Evolutionary conservation across 257 asterid genomes (phyloP).

Genomic region (Nicotiana otophora): DNA sequence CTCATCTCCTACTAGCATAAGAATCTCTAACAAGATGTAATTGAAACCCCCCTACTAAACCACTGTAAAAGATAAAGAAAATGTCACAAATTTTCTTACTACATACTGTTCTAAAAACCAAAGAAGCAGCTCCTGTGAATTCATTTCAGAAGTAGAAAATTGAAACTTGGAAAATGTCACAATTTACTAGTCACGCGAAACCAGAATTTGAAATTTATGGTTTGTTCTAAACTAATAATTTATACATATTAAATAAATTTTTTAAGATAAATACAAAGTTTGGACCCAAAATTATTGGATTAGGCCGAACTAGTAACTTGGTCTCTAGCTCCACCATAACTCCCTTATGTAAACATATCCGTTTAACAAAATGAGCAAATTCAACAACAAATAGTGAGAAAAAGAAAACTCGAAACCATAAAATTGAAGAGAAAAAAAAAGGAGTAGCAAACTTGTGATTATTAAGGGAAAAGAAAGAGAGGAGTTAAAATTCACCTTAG

Average conservation of each 20-base stretch:
- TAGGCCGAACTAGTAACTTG: too few species aligned
- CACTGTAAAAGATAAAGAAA: background rate
- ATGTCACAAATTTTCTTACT: background rate
- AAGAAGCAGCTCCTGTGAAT: background rate
- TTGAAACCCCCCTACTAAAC: background rate
- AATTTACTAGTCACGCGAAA: too few species aligned
- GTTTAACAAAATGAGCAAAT: background rate
- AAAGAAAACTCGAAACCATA: background rate
- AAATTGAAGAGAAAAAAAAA: background rate
- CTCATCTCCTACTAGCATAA: too few species aligned
- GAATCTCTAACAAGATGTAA: too few species aligned
- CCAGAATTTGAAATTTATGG: too few species aligned
- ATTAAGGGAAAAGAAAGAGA: background rate
- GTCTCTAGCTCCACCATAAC: too few species aligned
- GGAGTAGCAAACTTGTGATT: too few species aligned
- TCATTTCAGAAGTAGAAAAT: background rate
- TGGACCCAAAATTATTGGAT: too few species aligned
- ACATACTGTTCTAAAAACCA: background rate
- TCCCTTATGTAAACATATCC: background rate
- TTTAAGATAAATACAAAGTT: too few species aligned
- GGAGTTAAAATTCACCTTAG: background rate
- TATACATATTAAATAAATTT: too few species aligned
- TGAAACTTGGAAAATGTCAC: background rate
- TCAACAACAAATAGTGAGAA: background rate
- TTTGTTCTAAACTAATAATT: too few species aligned